Conservation (phyloP, 2,329 filamentous ascomycete species). For the Bimuria novae-zelandiae region DNA sequence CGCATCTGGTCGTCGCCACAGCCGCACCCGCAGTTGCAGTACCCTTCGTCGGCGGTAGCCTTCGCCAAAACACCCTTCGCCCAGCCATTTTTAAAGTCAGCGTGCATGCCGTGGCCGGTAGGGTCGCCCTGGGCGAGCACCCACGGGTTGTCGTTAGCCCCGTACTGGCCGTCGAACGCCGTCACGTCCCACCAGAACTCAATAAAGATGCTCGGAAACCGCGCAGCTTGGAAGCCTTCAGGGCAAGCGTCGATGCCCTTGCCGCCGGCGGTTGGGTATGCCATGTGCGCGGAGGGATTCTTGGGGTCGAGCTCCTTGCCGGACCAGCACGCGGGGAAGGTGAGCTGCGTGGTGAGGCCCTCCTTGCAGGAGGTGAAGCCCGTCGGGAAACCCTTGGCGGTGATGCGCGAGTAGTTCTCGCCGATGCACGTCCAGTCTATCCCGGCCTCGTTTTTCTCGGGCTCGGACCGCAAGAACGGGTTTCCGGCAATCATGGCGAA, state of each 20-base stretch:
- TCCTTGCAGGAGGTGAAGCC: slow-evolving; percentile 44
- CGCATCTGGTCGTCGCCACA: slow-evolving; percentile 43
- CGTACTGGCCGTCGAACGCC: slow-evolving; percentile 40
- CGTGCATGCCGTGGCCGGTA: slow-evolving; percentile 45
- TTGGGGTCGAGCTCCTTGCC: slow-evolving; percentile 38
- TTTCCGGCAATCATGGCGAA: slow-evolving; percentile 46
- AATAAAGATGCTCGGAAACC: slow-evolving; percentile 46
- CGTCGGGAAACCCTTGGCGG: slow-evolving; percentile 41
- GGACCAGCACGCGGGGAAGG: slow-evolving; percentile 47
- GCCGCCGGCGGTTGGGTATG: slow-evolving; percentile 44
- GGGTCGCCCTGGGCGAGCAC: slow-evolving; percentile 41
- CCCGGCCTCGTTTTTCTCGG: slow-evolving; percentile 34
- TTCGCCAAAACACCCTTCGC: slow-evolving; percentile 43
- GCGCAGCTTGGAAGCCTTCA: slow-evolving; percentile 32
- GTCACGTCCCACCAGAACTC: slow-evolving; percentile 48
- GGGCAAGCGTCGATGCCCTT: slow-evolving; percentile 42
- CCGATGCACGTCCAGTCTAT: slow-evolving; percentile 42
- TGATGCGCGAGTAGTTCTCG: slow-evolving; percentile 25
- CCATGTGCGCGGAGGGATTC: slow-evolving; percentile 42
- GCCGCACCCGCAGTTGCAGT: slow-evolving; percentile 46
- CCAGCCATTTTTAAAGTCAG: slow-evolving; percentile 47
- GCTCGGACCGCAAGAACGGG: slow-evolving; percentile 35
- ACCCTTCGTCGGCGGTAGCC: slow-evolving; percentile 36
- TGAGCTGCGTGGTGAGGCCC: slow-evolving; percentile 42
- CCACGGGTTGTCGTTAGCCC: slow-evolving; percentile 37